Evolutionary conservation across 768 basidiomycete species (phyloP).

Genomic region (Tulasnella calospora): DNA sequence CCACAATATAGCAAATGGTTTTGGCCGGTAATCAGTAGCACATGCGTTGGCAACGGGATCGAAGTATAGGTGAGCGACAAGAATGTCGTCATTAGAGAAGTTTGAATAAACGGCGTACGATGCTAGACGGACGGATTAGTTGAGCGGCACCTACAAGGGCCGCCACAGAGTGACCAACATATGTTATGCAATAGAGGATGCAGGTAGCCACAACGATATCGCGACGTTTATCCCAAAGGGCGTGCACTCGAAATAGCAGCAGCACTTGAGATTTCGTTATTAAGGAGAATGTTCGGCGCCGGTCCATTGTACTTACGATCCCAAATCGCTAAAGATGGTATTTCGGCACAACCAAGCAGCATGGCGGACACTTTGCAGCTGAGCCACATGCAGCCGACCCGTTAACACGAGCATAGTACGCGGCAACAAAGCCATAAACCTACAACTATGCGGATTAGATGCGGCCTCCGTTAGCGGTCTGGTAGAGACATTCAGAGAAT

Average conservation of each 20-base stretch:
- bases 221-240: background rate
- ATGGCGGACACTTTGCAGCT: too few relatives aligned
- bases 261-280: background rate
- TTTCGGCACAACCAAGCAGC: background rate
- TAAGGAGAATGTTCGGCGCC: background rate
- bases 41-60: background rate
- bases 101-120: too few relatives aligned
- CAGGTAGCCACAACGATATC: background rate
- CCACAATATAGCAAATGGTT: background rate
- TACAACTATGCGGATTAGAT: background rate
- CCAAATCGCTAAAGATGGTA: background rate
- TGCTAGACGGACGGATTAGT: background rate
- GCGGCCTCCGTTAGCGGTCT: background rate
- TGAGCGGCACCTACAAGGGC: background rate
- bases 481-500: background rate
- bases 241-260: background rate
- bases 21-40: background rate
- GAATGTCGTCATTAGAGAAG: background rate
- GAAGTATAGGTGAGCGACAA: background rate
- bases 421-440: background rate
- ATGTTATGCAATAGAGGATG: background rate
- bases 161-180: background rate
- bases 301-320: background rate
- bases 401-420: too few relatives aligned
- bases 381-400: too few relatives aligned